A percentile compares a stretch with the other conserved stretches of the same genome.
Conservation (phyloP, 345 rosid genomes). For the Aquilaria sinensis region DNA sequence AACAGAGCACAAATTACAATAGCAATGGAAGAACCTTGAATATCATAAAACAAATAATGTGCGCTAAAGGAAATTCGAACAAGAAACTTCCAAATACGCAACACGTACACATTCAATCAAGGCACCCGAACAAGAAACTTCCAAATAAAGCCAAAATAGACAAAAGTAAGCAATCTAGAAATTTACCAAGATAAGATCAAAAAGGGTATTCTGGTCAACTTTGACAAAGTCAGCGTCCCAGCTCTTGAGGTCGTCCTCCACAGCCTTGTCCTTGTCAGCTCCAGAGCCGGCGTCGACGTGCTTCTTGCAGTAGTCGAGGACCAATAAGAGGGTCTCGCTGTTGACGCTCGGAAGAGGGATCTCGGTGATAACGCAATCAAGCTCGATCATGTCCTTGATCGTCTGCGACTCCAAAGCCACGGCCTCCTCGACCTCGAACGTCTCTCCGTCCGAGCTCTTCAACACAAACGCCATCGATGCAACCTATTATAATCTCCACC, state of each 20-base stretch:
- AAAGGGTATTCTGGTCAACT: constrained; percentile 48
- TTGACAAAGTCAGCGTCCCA: constrained; percentile 51
- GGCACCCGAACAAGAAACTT: neutral
- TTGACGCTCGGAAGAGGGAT: constrained; percentile 57
- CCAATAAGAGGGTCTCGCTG: constrained; percentile 44
- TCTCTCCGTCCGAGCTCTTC: constrained; percentile 48
- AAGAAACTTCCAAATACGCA: neutral
- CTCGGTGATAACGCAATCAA: constrained; percentile 40
- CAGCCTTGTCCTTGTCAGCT: neutral
- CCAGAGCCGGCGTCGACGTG: constrained; percentile 34
- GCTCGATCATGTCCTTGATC: constrained; percentile 54
- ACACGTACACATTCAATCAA: neutral
- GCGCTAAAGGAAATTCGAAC: neutral
- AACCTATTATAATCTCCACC: neutral
- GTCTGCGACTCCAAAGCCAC: constrained; percentile 53
- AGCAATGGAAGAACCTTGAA: neutral
- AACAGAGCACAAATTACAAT: neutral
- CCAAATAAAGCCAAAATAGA: neutral
- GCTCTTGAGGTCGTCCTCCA: constrained; percentile 21
- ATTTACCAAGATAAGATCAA: constrained; percentile 50
- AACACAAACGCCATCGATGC: constrained; percentile 20
- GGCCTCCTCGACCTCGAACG: constrained; percentile 43
- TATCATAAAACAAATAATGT: neutral
- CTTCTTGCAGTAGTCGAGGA: constrained; percentile 50
- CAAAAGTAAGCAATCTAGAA: neutral